Percentiles rank a stretch among this genome's conserved stretches.
phyloP scores from a whole-genome alignment of 768 basidiomycete genomes.

The Pholiota conissans region DNA sequence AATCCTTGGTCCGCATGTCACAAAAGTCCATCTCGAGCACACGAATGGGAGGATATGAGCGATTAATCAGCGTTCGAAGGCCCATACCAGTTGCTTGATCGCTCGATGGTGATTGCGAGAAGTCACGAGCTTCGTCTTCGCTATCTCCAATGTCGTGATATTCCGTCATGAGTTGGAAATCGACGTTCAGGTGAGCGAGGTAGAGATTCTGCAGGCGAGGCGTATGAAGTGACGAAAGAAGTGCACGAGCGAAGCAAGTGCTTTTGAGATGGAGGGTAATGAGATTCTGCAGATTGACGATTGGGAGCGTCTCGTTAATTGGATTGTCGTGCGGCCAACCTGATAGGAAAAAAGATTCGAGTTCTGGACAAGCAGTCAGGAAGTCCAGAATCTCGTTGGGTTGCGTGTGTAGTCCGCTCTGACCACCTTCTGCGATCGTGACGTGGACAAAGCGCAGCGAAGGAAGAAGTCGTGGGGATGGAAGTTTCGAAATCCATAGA shows the following conservation, averaged over 20 bases:
- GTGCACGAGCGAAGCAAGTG: conserved; percentile 61
- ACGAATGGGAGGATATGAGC: conserved; percentile 62
- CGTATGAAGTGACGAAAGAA: conserved; percentile 64
- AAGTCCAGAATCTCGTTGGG: conserved; percentile 58
- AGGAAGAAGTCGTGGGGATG: conserved; percentile 39
- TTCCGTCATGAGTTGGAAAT: conserved; percentile 41
- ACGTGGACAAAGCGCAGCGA: conserved; percentile 59
- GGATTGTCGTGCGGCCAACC: conserved; percentile 52
- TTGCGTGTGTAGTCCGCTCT: conserved; percentile 35
- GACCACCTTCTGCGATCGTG: conserved; percentile 51
- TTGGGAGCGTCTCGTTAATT: conserved; percentile 29
- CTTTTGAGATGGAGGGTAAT: conserved; percentile 55
- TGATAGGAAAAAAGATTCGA: conserved; percentile 57
- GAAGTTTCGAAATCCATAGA: conserved; percentile 49
- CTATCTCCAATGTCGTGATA: conserved; percentile 62
- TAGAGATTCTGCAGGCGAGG: conserved; percentile 61
- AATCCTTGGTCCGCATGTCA: conserved; percentile 85
- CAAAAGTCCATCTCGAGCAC: conserved; percentile 78
- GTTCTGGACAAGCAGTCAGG: conserved; percentile 57
- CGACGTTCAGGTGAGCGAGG: conserved; percentile 69
- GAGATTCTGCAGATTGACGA: conserved; percentile 58
- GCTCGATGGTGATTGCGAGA: conserved; percentile 74
- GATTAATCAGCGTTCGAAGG: conserved; percentile 59
- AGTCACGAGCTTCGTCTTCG: conserved; percentile 73
- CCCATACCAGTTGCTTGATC: conserved; percentile 84